A percentile compares a stretch with the other conserved stretches of the same genome.
These are phyloP conservation scores for Eimeria tenella DNA, from an alignment of 169 alveolate genomes.

Conservation along the genomic window DNA sequence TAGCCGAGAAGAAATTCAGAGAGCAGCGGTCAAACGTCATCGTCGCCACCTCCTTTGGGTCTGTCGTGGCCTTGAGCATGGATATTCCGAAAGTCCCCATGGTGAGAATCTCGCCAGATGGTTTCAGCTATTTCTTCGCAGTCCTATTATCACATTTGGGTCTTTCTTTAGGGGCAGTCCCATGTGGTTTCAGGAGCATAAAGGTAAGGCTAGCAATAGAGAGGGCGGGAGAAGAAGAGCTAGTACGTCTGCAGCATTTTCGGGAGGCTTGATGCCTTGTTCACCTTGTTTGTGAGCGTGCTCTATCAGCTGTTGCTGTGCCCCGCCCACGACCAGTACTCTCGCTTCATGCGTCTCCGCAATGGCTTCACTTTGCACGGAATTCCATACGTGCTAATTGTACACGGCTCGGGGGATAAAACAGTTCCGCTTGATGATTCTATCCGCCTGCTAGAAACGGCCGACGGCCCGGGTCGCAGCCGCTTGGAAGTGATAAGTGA, in stretches of 20 bases:
- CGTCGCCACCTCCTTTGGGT: slow-evolving; percentile 81
- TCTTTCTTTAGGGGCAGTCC: no score
- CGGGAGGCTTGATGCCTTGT: neutral
- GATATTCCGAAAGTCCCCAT: slow-evolving; percentile 79
- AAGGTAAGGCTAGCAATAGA: no score
- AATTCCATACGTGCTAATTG: slow-evolving; percentile 80
- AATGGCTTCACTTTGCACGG: slow-evolving; percentile 69
- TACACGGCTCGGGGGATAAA: slow-evolving; percentile 80
- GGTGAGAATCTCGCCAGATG: slow-evolving; percentile 29
- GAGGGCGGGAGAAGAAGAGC: no score
- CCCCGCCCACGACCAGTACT: slow-evolving; percentile 80
- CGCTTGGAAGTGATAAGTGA: slow-evolving; percentile 80
- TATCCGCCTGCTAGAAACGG: slow-evolving; percentile 78
- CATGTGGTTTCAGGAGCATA: no score
- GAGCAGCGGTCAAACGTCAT: slow-evolving; percentile 77
- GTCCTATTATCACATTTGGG: no score
- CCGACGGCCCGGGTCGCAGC: slow-evolving; percentile 81
- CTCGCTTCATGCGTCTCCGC: slow-evolving; percentile 76
- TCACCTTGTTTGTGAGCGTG: neutral
- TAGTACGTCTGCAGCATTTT: no score
- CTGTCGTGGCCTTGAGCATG: slow-evolving; percentile 80
- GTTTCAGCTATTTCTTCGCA: neutral
- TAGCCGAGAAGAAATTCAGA: slow-evolving; percentile 80
- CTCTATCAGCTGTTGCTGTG: slow-evolving; percentile 68
- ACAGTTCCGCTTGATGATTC: slow-evolving; percentile 82